These are phyloP conservation scores for Solanum tacnaense DNA, from an alignment of 257 asterid genomes.

Conservation along the genomic window DNA sequence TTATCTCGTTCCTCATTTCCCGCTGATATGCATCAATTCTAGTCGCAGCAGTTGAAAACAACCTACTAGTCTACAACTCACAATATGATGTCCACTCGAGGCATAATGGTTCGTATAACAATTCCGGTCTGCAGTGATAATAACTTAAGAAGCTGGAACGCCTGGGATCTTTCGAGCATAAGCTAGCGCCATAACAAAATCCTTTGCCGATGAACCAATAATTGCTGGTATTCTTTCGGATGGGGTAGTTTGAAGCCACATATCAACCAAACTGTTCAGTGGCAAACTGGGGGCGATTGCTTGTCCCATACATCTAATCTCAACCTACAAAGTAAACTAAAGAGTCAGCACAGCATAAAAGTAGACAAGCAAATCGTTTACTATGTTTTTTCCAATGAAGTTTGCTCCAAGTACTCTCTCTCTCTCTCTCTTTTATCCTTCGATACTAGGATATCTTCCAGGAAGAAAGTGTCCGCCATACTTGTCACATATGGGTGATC, in stretches of 20 bases:
- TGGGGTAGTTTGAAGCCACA: constrained; percentile 60
- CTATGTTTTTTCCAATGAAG: background rate
- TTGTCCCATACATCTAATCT: constrained; percentile 81
- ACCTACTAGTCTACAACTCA: background rate
- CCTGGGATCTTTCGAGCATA: constrained; percentile 49
- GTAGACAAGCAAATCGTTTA: background rate
- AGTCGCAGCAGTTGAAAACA: background rate
- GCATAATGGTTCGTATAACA: background rate
- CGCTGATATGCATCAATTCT: background rate
- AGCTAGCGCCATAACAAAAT: constrained; percentile 65
- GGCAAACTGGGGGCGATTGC: constrained; percentile 53
- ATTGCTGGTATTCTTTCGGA: constrained; percentile 40
- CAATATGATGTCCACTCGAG: background rate
- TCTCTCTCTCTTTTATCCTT: background rate
- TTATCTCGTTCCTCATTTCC: background rate
- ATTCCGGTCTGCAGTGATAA: background rate
- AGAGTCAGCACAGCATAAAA: background rate
- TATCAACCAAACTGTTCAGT: constrained; percentile 51
- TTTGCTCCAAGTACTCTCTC: background rate
- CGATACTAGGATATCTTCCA: background rate
- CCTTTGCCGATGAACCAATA: constrained; percentile 84
- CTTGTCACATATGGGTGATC: background rate
- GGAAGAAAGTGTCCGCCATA: background rate
- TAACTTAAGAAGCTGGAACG: constrained; percentile 15
- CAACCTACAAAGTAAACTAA: constrained; percentile 42